Evolutionary conservation across 345 rosid species (phyloP).

Genomic region (Aethionema arabicum): DNA sequence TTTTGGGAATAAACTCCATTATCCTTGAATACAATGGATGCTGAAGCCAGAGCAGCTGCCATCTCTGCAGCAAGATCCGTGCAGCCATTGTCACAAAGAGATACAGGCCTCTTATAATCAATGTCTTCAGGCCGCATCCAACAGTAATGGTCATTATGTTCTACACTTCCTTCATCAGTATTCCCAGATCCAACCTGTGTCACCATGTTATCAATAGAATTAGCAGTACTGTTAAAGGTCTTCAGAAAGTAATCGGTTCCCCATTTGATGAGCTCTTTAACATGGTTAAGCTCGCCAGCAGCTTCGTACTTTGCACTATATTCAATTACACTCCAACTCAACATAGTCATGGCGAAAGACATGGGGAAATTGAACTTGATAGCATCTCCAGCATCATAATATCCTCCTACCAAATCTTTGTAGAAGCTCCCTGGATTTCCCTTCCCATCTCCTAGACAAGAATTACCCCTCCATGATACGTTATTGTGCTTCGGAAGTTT

Average conservation of each 20-base stretch:
- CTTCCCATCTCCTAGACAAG: slow-evolving; percentile 76
- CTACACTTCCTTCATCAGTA: slow-evolving; percentile 52
- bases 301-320: slow-evolving; percentile 85
- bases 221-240: slow-evolving; percentile 75
- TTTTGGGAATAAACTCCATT: slow-evolving; percentile 71
- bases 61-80: slow-evolving; percentile 91
- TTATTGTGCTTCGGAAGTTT: slow-evolving; percentile 68
- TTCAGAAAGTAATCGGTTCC: slow-evolving; percentile 86
- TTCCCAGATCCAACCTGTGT: slow-evolving; percentile 68
- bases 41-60: slow-evolving; percentile 91
- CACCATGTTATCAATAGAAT: slow-evolving; percentile 49
- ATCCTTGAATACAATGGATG: slow-evolving; percentile 92
- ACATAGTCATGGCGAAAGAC: slow-evolving; percentile 86
- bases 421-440: slow-evolving; percentile 34
- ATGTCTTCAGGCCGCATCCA: slow-evolving; percentile 99
- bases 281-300: slow-evolving; percentile 82
- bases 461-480: slow-evolving; percentile 82
- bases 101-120: slow-evolving; percentile 56
- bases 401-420: slow-evolving; percentile 78
- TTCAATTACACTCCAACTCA: slow-evolving; percentile 98
- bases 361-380: slow-evolving; percentile 82
- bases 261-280: slow-evolving; percentile 86
- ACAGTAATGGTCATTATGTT: slow-evolving; percentile 75
- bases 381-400: slow-evolving; percentile 92
- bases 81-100: slow-evolving; percentile 50